Evolutionary conservation across 352 stramenopile species (phyloP).

Genomic region (Pythium brachiatum): DNA sequence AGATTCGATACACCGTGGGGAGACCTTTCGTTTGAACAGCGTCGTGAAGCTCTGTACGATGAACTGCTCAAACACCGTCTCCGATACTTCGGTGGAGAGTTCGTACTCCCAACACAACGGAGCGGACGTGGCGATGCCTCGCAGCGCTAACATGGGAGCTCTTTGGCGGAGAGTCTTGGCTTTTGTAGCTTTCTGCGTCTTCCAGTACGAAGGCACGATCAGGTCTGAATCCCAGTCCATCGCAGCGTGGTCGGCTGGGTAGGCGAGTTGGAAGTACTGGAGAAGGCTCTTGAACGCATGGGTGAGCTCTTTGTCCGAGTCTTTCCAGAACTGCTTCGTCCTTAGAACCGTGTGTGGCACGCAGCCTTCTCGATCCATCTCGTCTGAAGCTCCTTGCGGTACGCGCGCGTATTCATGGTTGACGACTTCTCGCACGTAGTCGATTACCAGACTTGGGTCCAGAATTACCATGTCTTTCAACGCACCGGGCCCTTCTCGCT

Average conservation of each 20-base stretch:
- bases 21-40: conserved; percentile 12
- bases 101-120: conserved; percentile 41
- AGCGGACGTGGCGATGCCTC: no score
- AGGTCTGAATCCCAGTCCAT: conserved; percentile 25
- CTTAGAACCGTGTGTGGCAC: neutral
- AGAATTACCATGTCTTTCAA: conserved; percentile 7
- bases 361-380: conserved; percentile 1
- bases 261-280: conserved; percentile 23
- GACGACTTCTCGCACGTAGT: conserved; percentile 5
- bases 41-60: conserved; percentile 27
- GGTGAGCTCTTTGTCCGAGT: conserved; percentile 23
- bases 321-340: conserved; percentile 3
- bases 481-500: neutral
- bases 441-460: conserved; percentile 28
- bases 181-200: no score
- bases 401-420: neutral
- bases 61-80: conserved; percentile 35
- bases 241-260: conserved; percentile 11
- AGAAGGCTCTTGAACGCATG: conserved; percentile 31
- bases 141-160: no score
- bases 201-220: conserved; percentile 14
- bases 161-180: no score
- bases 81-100: conserved; percentile 21
- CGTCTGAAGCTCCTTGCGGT: neutral
- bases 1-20: conserved; percentile 17